Conservation (phyloP, 2,329 filamentous ascomycete species). For the Colletotrichum trifolii region DNA sequence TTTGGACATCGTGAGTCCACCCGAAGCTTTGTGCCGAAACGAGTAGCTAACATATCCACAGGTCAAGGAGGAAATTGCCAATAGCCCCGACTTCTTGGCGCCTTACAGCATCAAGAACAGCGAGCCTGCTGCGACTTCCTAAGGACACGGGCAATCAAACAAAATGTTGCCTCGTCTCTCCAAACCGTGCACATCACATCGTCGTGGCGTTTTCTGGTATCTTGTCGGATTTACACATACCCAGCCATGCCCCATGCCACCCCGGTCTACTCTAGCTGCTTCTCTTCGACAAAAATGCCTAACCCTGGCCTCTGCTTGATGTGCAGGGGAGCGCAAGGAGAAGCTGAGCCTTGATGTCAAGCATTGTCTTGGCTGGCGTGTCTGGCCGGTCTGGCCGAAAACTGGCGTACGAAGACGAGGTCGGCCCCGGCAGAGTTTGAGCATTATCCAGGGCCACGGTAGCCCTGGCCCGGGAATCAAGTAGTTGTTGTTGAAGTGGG, state of each 20-base stretch:
- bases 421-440: too few relatives aligned
- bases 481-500: too few relatives aligned
- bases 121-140: conserved; percentile 50
- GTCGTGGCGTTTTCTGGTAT: conserved; percentile 3
- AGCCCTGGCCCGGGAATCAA: too few relatives aligned
- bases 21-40: background rate
- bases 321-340: background rate
- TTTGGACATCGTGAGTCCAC: conserved; percentile 85
- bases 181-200: background rate
- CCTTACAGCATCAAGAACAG: conserved; percentile 71
- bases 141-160: conserved; percentile 1
- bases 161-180: background rate
- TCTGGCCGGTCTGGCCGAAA: too few relatives aligned
- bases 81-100: conserved; percentile 83
- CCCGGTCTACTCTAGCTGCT: too few relatives aligned
- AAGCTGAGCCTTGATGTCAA: too few relatives aligned
- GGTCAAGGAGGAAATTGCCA: conserved; percentile 94
- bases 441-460: too few relatives aligned
- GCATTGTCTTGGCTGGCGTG: too few relatives aligned
- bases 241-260: conserved; percentile 4
- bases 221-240: conserved; percentile 14
- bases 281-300: background rate
- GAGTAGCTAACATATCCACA: conserved; percentile 48
- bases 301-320: background rate
- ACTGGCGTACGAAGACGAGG: too few relatives aligned